Base-by-base conservation (phyloP, 495 filamentous ascomycete genomes). In the Sordaria brevicollis region DNA sequence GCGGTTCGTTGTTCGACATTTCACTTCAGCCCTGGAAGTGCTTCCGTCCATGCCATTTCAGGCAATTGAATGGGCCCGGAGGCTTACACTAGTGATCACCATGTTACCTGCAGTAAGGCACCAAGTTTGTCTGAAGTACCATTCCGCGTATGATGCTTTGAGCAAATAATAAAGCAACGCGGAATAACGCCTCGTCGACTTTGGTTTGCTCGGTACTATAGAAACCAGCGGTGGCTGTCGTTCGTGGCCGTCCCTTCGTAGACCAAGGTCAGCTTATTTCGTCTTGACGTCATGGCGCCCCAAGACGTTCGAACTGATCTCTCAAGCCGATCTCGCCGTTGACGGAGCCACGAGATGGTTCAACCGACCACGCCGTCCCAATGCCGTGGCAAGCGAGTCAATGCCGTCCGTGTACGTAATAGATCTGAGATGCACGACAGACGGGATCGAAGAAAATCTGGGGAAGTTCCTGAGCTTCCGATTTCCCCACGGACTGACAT, bases 281-380 rank as follows among this genome's bases (percentile, higher is more conserved):
- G 35, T 65, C 38, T 67, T 71, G 69, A 71, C 70, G 70, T 71
- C 70, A 71, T 71, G 66, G 49, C 25, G 34, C 35, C 25, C 2
- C 2, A 17, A 65, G n/a, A 41, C 38, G 1, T 13, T 62, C 21
- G 21, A 33, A 39, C 15, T 33, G 35, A 68, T n/a, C n/a, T n/a
- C n/a, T 62, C 21, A 13, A 33, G 67, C 15, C n/a, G 35, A 68
- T 68, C 36, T 68, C 21, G 66, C 21, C 66, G 35, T 68, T 68
- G 67, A 33, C 67, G 34, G 5, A 68, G 67, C 13, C 1, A n/a
- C 35, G 8, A 1, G 41, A 21, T 8, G n/a, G 9, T 68, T 43
- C 10, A 68, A 31, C 21, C 35, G 54, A 2, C 57, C 62, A 62
- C 68, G 68, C 68, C 35, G 35, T 70, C 9, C 21, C 62, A 37